Evolutionary conservation across 2,329 filamentous ascomycete genomes (phyloP).

Genomic region (Cephalotrichum gorgonifer): DNA sequence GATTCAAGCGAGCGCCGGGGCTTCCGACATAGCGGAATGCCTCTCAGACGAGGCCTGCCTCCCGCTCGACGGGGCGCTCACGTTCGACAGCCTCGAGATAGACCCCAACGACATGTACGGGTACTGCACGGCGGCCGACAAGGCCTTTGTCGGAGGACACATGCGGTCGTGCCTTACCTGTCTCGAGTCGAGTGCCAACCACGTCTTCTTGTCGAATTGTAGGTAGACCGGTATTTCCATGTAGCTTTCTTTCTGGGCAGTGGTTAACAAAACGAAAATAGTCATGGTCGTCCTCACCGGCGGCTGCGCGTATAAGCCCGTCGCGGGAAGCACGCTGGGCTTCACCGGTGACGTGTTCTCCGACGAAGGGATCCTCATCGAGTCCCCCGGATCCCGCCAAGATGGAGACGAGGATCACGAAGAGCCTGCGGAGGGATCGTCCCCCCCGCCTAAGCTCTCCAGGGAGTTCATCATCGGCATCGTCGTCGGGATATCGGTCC

Average conservation of each 20-base stretch:
- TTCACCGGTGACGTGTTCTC: background rate
- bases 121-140: slow-evolving; percentile 30
- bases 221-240: slow-evolving; percentile 11
- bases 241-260: background rate
- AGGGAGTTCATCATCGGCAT: slow-evolving; percentile 44
- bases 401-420: slow-evolving; percentile 31
- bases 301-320: slow-evolving; percentile 1
- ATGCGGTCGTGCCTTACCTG: slow-evolving; percentile 30
- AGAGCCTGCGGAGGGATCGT: slow-evolving; percentile 17
- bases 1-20: slow-evolving; percentile 13
- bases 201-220: slow-evolving; percentile 40
- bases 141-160: slow-evolving; percentile 17
- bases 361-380: background rate
- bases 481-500: slow-evolving; percentile 28
- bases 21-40: slow-evolving; percentile 26
- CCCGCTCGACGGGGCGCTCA: slow-evolving; percentile 25
- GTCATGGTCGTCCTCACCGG: background rate
- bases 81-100: slow-evolving; percentile 18
- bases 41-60: slow-evolving; percentile 28
- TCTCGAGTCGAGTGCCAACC: slow-evolving; percentile 24
- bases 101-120: slow-evolving; percentile 10
- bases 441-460: slow-evolving; percentile 19
- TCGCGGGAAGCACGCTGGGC: background rate
- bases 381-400: slow-evolving; percentile 25
- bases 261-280: background rate